Evolutionary conservation across 2,329 filamentous ascomycete species (phyloP).

Genomic region (Cladobotryum protrusum): DNA sequence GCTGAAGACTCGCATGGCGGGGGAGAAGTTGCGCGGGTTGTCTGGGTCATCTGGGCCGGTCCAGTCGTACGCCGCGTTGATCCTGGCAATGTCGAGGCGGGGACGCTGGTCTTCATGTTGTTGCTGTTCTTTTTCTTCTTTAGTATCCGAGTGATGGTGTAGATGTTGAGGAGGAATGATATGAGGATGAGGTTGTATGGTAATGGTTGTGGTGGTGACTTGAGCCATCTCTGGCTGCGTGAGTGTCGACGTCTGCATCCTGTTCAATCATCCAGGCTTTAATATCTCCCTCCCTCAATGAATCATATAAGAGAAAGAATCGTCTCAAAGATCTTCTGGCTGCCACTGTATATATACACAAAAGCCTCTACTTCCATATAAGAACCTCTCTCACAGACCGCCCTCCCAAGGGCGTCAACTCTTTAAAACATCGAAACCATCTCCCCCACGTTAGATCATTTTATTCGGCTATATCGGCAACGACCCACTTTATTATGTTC

Average conservation of each 20-base stretch:
- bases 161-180: background rate
- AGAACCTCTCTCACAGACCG: no score
- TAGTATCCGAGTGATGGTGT: background rate
- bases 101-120: slow-evolving; percentile 3
- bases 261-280: background rate
- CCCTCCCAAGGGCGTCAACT: no score
- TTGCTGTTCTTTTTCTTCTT: background rate
- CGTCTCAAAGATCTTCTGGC: no score
- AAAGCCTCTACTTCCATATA: no score
- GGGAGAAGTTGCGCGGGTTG: slow-evolving; percentile 79
- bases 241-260: background rate
- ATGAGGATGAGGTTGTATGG: background rate
- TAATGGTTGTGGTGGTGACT: background rate
- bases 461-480: no score
- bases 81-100: slow-evolving; percentile 17
- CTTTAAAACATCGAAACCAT: no score
- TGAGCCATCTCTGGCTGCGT: background rate
- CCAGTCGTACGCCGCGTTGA: slow-evolving; percentile 24
- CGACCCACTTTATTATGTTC: no score
- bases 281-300: no score
- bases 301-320: no score
- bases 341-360: no score
- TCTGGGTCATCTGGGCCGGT: slow-evolving; percentile 56
- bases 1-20: slow-evolving; percentile 66
- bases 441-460: no score